Base-by-base conservation (phyloP, 768 basidiomycete species). In the Leucocoprinus leucothites region DNA sequence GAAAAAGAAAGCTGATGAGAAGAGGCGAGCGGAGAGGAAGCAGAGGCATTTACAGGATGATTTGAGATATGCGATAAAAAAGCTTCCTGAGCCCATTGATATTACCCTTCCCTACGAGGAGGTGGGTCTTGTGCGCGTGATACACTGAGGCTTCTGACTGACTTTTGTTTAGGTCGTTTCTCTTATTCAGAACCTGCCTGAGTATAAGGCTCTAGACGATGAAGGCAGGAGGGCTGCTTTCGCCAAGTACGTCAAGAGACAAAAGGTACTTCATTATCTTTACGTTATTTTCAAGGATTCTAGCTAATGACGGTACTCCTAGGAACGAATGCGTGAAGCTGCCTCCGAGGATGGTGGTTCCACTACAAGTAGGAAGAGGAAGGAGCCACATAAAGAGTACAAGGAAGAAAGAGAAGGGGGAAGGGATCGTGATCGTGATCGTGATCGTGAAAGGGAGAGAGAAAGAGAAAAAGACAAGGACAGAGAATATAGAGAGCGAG, bases 21-120 rank as follows among this genome's bases (percentile, higher is more conserved):
- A 84, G 67, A 78, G 87, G n/a, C 82, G 93, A 34, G 73, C 85
- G 0, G 97, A 98, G 70, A 80, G 94, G 55, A 86, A 81, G 63
- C 84, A 87, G 56, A 81, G 95, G 24, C 90, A 96, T 68, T 71
- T 93, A 58, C 92, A 97, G 64, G 97, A 99, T 69, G 97, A 98
- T 65, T 76, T 99, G 35, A 87, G 97, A 5, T 97, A 98, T 71
- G 97, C 95, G 0, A 76, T 98, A 60, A 94, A 91, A 73, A 96
- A 96, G 67, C 75, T 96, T 6, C 68, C 89, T 0, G 91, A 94
- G 47, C 81, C 91, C 1, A 69, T 98, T 36, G 92, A 96, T 60
- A 67, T 94, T 47, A 82, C 71, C 25, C 65, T 86, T 53, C 67
- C 86, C 1, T 98, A 88, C 64, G 95, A 98, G 61, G 84, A 89